Evolutionary conservation across 139 green algal species (phyloP), one percentile per base, ranked within the genome.

Genomic region (Protoeuglena noctilucae): DNA sequence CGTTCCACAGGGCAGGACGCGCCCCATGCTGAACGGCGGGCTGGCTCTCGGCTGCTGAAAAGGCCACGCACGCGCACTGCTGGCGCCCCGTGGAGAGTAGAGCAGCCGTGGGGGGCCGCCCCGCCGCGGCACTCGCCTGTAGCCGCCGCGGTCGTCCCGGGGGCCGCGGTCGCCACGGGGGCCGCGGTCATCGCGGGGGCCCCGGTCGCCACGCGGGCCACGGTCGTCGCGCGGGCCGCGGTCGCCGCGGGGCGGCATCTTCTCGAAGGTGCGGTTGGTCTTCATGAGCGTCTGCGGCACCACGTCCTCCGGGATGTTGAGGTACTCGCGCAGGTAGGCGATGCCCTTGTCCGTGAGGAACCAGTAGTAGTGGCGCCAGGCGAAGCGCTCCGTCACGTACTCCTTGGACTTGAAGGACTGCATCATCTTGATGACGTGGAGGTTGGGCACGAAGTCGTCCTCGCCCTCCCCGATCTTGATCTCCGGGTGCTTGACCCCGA

Each of bases 291-390:
- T 80, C 29, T 63, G 55, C 17, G 72, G 72, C 21, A 80, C 70
- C 31, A 80, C 86, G 63, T 99, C 92, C 16, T 70, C 68, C 22
- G 88, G 83, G 62, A 99, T 75, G 80, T 94, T 94, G 34, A 99
- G 78, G 81, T 94, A 97, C 75, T 93, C 83, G 39, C 92, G 76
- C 65, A 99, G 84, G 77, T 90, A 92, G 67, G 96, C 87, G 66
- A 99, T 96, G 60, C 91, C 92, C 60, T 86, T 75, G 70, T 97
- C 82, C 34, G 89, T 96, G 57, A 99, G 78, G 80, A 95, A 95
- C 86, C 88, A 98, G 78, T 97, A 97, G 77, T 95, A 96, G 78
- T 99, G 85, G 45, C 86, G 73, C 92, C 92, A 99, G 4, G 92
- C 87, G 58, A 93, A 99, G 41, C 77, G 75, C 83, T 97, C 89